A percentile compares a stretch with the other conserved stretches of the same genome.
Conservation (phyloP, 257 asterid species). For the Datura wrightii region DNA sequence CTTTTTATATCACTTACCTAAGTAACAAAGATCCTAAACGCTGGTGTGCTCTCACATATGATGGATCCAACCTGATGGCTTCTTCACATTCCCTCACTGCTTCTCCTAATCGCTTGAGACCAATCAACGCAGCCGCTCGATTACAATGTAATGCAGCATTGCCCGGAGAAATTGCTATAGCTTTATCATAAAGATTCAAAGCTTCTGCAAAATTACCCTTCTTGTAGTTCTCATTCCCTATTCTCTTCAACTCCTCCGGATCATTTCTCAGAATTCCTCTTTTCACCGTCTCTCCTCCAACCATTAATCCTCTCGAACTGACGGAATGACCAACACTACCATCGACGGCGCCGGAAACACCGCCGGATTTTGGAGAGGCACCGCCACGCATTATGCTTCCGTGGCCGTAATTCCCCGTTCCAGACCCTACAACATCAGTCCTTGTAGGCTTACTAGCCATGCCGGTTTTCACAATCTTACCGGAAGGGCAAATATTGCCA, state of each 20-base stretch:
- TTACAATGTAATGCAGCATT: constrained; percentile 64
- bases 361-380: constrained; percentile 39
- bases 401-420: constrained; percentile 56
- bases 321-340: neutral
- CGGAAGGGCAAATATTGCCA: constrained; percentile 77
- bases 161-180: constrained; percentile 56
- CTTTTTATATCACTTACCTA: constrained; percentile 57
- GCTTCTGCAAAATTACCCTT: constrained; percentile 70
- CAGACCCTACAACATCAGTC: constrained; percentile 49
- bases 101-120: constrained; percentile 52
- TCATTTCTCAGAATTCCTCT: constrained; percentile 36
- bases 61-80: constrained; percentile 71
- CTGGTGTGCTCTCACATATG: constrained; percentile 69
- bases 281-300: constrained; percentile 30
- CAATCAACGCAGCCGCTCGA: constrained; percentile 70
- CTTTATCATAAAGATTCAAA: constrained; percentile 65
- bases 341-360: neutral
- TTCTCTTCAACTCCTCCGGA: constrained; percentile 69
- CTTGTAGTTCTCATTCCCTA: constrained; percentile 66
- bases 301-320: too few relatives aligned
- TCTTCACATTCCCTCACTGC: constrained; percentile 74
- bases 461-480: constrained; percentile 59
- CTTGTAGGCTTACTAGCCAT: constrained; percentile 55
- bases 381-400: constrained; percentile 75
- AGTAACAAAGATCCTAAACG: constrained; percentile 70